These are phyloP conservation scores for Xylaria intraflava DNA, from an alignment of 495 filamentous ascomycete genomes.

Conservation along the genomic window DNA sequence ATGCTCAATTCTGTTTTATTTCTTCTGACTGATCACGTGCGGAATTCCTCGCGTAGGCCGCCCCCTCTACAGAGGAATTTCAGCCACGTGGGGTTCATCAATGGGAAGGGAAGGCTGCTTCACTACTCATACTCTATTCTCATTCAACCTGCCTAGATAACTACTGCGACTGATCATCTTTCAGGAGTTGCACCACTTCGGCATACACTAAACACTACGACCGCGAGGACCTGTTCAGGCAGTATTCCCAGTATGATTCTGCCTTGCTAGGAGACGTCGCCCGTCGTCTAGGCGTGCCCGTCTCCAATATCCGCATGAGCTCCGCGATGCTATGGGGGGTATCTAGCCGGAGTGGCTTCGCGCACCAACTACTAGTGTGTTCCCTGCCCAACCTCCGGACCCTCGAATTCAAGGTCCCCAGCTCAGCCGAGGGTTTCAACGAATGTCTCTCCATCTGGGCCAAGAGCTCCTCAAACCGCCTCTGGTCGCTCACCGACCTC, in stretches of 20 bases:
- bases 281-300: slow-evolving; percentile 8
- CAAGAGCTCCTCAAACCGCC: slow-evolving; percentile 10
- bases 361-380: slow-evolving; percentile 11
- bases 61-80: not conserved
- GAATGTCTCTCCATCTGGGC: slow-evolving; percentile 13
- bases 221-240: slow-evolving; percentile 10
- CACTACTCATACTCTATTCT: not conserved
- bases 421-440: slow-evolving; percentile 11
- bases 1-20: not conserved
- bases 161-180: slow-evolving; percentile 5
- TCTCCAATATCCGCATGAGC: slow-evolving; percentile 13
- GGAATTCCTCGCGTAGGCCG: not conserved
- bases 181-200: slow-evolving; percentile 11
- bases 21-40: not conserved
- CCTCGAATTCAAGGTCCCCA: slow-evolving; percentile 10
- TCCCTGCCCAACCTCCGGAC: slow-evolving; percentile 9
- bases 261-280: slow-evolving; percentile 12
- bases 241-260: slow-evolving; percentile 14
- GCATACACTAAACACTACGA: slow-evolving; percentile 13
- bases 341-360: slow-evolving; percentile 11
- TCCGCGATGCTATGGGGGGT: slow-evolving; percentile 7
- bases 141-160: not conserved
- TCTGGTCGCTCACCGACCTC: slow-evolving; percentile 9
- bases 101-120: not conserved
- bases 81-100: not conserved